Evolutionary conservation across 768 basidiomycete genomes (phyloP).

Genomic region (Boletus edulis): DNA sequence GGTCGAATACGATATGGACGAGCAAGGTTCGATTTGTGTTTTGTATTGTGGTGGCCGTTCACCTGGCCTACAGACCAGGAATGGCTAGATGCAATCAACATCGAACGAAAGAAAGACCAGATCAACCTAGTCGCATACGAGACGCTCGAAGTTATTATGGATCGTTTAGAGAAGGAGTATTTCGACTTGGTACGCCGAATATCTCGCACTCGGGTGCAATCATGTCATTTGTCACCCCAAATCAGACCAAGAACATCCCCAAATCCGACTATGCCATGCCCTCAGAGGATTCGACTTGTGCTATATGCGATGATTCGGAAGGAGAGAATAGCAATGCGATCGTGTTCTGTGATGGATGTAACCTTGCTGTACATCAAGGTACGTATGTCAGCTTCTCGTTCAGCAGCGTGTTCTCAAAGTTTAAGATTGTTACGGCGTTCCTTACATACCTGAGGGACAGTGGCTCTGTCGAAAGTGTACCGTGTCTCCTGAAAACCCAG

Average conservation of each 20-base stretch:
- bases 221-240: not conserved
- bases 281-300: conserved; percentile 94
- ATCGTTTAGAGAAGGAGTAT: conserved; percentile 98
- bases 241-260: conserved; percentile 88
- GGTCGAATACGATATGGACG: conserved; percentile 99
- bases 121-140: conserved; percentile 75
- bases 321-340: conserved; percentile 99
- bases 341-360: conserved; percentile 99
- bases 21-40: conserved; percentile 65
- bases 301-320: conserved; percentile 97
- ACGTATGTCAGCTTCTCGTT: conserved; percentile 13
- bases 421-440: conserved; percentile 96
- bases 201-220: not conserved
- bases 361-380: conserved; percentile 99
- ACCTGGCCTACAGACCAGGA: conserved; percentile 65
- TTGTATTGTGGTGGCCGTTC: not conserved
- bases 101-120: conserved; percentile 75
- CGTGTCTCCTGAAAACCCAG: conserved; percentile 94
- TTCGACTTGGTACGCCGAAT: conserved; percentile 76
- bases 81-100: conserved; percentile 88
- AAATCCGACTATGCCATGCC: conserved; percentile 86
- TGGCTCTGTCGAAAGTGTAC: conserved; percentile 99
- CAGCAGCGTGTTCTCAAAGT: conserved; percentile 8
- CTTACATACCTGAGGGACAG: conserved; percentile 98
- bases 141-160: conserved; percentile 94